These are phyloP conservation scores for Parvularia atlantis DNA, from an alignment of 78 protist species.

Conservation along the genomic window DNA sequence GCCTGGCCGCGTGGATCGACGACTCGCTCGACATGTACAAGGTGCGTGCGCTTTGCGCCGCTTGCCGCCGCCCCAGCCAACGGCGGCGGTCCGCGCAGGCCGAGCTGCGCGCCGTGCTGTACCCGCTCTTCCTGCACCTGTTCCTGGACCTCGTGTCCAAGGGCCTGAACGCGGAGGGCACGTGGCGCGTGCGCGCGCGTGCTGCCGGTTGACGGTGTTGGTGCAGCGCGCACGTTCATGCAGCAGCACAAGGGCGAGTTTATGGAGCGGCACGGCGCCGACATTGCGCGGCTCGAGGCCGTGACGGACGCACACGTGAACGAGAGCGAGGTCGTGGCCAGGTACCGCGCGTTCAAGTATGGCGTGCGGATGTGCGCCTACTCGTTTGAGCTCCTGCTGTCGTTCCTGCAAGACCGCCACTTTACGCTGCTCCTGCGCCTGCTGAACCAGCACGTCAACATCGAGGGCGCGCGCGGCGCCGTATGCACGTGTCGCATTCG, in stretches of 20 bases:
- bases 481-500: no score
- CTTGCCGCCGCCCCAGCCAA: no score
- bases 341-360: background rate
- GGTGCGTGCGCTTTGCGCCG: no score
- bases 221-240: slow-evolving; percentile 15
- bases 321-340: slow-evolving; percentile 28
- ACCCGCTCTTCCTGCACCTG: slow-evolving; percentile 61
- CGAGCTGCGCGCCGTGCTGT: slow-evolving; percentile 48
- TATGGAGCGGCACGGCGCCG: background rate
- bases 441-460: slow-evolving; percentile 43
- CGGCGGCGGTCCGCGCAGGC: no score
- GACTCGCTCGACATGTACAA: no score
- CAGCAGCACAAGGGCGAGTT: slow-evolving; percentile 32
- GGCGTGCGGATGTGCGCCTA: slow-evolving; percentile 27
- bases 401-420: slow-evolving; percentile 48
- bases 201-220: background rate
- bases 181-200: background rate
- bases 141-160: slow-evolving; percentile 70
- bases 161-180: no score
- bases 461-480: no score
- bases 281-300: slow-evolving; percentile 23
- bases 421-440: slow-evolving; percentile 22
- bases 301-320: slow-evolving; percentile 24
- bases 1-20: no score
- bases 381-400: slow-evolving; percentile 38